Conservation (phyloP, 805 yeast species). For the Ogataea dorogensis region DNA sequence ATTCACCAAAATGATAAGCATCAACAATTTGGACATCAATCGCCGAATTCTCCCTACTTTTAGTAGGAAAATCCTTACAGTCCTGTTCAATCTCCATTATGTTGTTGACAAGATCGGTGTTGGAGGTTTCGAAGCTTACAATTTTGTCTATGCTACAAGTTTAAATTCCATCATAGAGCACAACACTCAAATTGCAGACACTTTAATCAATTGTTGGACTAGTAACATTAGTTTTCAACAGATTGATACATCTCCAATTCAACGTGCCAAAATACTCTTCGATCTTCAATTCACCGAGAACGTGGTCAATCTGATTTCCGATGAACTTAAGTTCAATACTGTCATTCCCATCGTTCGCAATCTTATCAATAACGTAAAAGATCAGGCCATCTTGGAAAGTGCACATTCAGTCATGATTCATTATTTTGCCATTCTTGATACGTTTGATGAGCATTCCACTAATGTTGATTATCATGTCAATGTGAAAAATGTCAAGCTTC, state of each 20-base stretch:
- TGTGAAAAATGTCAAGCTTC: constrained; percentile 13
- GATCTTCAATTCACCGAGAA: constrained; percentile 48
- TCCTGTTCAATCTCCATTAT: constrained; percentile 45
- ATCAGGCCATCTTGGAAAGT: constrained; percentile 49
- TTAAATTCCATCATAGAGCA: constrained; percentile 40
- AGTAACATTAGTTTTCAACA: constrained; percentile 25
- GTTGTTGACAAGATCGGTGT: constrained; percentile 54
- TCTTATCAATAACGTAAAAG: constrained; percentile 21
- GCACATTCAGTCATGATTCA: constrained; percentile 59
- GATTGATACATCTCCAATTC: constrained; percentile 31
- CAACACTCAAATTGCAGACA: constrained; percentile 28
- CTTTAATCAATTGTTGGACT: constrained; percentile 32
- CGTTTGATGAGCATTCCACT: constrained; percentile 16
- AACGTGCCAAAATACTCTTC: constrained; percentile 42
- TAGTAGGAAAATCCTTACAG: constrained; percentile 36
- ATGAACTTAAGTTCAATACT: constrained; percentile 31
- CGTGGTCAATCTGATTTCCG: constrained; percentile 35
- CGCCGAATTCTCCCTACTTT: constrained; percentile 18
- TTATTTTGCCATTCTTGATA: constrained; percentile 26
- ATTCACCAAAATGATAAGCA: constrained; percentile 36
- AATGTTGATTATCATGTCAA: constrained; percentile 17
- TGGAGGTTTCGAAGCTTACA: constrained; percentile 64
- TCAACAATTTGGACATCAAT: constrained; percentile 22
- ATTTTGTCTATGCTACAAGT: constrained; percentile 53
- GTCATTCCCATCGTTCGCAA: constrained; percentile 28